Evolutionary conservation across 371 early-diverging fungal genomes (phyloP).

Genomic region (Lichtheimia ornata): DNA sequence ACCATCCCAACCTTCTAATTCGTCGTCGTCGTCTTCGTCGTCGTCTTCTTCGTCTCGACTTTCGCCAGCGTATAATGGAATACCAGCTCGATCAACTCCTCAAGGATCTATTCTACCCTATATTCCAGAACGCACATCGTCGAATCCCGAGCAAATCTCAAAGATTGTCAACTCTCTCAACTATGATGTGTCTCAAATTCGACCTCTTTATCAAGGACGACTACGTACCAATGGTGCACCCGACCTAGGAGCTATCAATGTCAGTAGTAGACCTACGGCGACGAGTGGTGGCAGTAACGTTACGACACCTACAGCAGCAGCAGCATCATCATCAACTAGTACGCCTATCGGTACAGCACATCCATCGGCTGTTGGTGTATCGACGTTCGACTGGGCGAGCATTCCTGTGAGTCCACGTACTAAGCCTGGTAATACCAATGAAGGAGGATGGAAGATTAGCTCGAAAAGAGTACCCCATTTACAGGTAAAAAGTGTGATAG

Average conservation of each 20-base stretch:
- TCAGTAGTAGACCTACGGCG: background rate
- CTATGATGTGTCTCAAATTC: constrained; percentile 16
- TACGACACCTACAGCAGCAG: background rate
- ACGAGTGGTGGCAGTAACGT: background rate
- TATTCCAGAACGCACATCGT: constrained; percentile 32
- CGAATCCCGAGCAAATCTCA: constrained; percentile 28
- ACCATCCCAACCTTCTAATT: background rate
- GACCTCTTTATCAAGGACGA: constrained; percentile 2
- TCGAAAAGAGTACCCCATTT: constrained; percentile 13
- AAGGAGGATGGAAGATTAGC: constrained; percentile 18
- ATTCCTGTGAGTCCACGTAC: constrained; percentile 19
- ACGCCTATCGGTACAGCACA: background rate
- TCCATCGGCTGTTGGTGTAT: background rate
- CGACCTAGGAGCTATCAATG: constrained; percentile 2
- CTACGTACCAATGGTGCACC: background rate
- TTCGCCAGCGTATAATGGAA: background rate
- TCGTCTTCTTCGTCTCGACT: background rate
- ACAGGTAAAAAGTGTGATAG: background rate
- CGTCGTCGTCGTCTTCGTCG: too few species aligned
- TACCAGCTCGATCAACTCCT: background rate
- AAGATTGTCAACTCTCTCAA: constrained; percentile 18
- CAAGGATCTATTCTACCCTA: constrained; percentile 13
- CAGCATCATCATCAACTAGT: background rate
- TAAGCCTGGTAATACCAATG: constrained; percentile 3
- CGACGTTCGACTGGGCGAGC: constrained; percentile 7